These are phyloP conservation scores for Cucurbitaria berberidis DNA, from an alignment of 2,329 filamentous ascomycete species.

Conservation along the genomic window DNA sequence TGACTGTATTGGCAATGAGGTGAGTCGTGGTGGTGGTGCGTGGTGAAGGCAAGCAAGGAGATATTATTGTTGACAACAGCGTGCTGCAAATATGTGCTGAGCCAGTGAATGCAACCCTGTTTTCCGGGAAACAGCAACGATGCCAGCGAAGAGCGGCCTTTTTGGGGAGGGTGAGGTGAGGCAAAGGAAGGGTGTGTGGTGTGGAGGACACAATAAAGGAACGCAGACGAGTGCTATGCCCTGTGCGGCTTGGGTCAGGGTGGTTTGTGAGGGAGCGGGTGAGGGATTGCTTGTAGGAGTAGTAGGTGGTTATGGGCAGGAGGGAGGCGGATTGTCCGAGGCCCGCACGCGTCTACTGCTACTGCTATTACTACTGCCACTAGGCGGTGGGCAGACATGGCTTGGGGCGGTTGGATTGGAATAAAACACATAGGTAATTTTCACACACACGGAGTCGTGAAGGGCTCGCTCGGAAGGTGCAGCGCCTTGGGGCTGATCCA, in stretches of 20 bases:
- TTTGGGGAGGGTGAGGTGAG: conserved; percentile 19
- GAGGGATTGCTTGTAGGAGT: no score
- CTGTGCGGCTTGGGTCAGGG: conserved; percentile 18
- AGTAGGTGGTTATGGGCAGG: conserved; percentile 14
- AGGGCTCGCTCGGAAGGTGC: conserved; percentile 46
- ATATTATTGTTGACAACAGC: conserved; percentile 36
- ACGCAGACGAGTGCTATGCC: conserved; percentile 19
- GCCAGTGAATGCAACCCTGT: conserved; percentile 40
- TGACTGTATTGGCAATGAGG: conserved; percentile 30
- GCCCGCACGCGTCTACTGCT: conserved; percentile 34
- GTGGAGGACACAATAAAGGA: conserved; percentile 26
- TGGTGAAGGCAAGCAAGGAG: conserved; percentile 41
- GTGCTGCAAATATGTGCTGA: conserved; percentile 35
- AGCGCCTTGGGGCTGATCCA: conserved; percentile 46
- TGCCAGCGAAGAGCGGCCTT: conserved; percentile 15
- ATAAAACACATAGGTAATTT: conserved; percentile 49
- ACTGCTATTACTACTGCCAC: no score
- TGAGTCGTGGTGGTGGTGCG: conserved; percentile 9
- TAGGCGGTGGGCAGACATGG: conserved; percentile 45
- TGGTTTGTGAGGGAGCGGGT: no score
- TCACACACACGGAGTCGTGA: conserved; percentile 40
- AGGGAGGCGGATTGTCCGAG: conserved; percentile 32
- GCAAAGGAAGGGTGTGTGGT: conserved; percentile 25
- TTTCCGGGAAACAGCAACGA: conserved; percentile 28
- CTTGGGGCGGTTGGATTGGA: conserved; percentile 49